Evolutionary conservation across 1,284 basidiomycete genomes (phyloP).

Genomic region (Trichosporon ovoides): DNA sequence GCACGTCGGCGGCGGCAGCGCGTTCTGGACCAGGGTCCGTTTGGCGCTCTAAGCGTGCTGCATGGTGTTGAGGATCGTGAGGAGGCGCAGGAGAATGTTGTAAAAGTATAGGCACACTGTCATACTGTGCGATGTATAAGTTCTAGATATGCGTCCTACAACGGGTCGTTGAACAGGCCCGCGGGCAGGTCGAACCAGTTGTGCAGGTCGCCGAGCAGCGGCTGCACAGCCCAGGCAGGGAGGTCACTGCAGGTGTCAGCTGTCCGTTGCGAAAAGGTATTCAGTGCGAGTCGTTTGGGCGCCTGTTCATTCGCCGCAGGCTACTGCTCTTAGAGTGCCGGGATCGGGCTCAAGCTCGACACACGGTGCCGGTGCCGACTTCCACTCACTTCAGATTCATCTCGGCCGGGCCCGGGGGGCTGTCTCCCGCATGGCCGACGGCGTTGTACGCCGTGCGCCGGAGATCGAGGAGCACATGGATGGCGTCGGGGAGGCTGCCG

Average conservation of each 20-base stretch:
- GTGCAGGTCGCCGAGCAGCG: conserved; percentile 44
- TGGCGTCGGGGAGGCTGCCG: conserved; percentile 44
- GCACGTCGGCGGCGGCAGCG: neutral
- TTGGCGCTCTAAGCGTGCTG: neutral
- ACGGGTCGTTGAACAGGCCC: conserved; percentile 26
- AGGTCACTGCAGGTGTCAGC: conserved; percentile 22
- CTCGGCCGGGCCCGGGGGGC: neutral
- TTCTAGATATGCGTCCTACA: neutral
- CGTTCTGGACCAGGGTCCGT: neutral
- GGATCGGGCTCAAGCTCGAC: too few species aligned
- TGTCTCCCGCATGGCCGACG: conserved; percentile 32
- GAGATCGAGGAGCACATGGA: conserved; percentile 47
- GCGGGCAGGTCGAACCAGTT: conserved; percentile 46
- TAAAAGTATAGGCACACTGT: too few species aligned
- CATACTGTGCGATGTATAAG: too few species aligned
- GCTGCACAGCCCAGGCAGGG: conserved; percentile 45
- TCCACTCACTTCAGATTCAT: neutral
- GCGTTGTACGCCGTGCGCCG: conserved; percentile 46
- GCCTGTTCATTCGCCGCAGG: too few species aligned
- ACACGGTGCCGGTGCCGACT: neutral
- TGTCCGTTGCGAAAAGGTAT: too few species aligned
- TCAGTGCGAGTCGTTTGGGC: too few species aligned
- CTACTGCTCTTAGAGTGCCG: too few species aligned
- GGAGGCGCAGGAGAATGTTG: too few species aligned
- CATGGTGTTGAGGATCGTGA: too few species aligned